Base-by-base conservation (phyloP, 2,329 filamentous ascomycete genomes). In the Rhynchosporium agropyri region DNA sequence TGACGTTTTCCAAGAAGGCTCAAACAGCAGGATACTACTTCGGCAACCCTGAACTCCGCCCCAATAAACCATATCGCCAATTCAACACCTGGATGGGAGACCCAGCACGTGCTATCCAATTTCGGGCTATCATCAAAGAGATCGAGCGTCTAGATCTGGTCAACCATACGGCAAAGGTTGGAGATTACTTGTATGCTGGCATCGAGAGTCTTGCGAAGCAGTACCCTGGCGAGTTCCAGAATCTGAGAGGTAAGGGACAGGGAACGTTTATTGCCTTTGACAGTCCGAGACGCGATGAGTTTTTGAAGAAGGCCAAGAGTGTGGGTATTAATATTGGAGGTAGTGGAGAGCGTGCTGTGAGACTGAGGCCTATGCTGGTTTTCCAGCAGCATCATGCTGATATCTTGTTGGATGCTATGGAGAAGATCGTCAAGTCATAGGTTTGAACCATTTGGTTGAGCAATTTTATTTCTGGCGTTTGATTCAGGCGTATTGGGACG, bases 41-140 rank as follows among this genome's bases (percentile, higher is more conserved):
- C 74, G 88, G 88, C 49, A 88, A 92, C 80, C 81, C 84, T n/a
- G 84, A 84, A 50, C 80, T 94, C 57, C 81, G 89, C 57, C 90
- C 90, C 29, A 92, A 92, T 78, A 90, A 91, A 80, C 87, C 90
- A 36, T 93, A 92, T 79, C 85, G 90, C 66, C 90, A 94, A 78
- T 94, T 93, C 80, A 93, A 93, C 80, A 92, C 90, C 65, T 93
- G 90, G 90, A 92, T 93, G 81, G 90, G 90, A 70, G 90, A 94
- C 77, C 90, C 90, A 61, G 87, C 89, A 43, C 87, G 89, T 65
- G 89, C 89, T 15, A 79, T 94, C 68, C 83, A 93, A 70, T 91
- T 91, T 85, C 86, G 88, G 68, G 87, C 87, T 69, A 91, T 94
- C 75, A 85, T 92, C 73, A 78, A 89, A 63, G 90, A 93, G 77